These are phyloP conservation scores for Lithocarpus polystachyus DNA, from an alignment of 306 rosid species.

Conservation along the genomic window DNA sequence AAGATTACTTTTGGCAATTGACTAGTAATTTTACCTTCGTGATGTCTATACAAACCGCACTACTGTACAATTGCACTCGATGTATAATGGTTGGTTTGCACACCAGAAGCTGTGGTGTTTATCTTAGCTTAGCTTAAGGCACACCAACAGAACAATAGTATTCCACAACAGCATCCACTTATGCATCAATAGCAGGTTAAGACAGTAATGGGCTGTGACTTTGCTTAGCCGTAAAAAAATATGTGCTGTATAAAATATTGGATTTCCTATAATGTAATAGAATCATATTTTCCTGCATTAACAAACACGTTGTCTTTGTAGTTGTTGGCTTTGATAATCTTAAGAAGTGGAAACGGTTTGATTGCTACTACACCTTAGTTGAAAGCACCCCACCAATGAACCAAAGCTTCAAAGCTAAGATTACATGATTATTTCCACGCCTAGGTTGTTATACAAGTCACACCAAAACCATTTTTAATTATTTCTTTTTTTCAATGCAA, in stretches of 20 bases:
- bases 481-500: background rate
- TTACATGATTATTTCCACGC: constrained; percentile 37
- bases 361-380: constrained; percentile 9
- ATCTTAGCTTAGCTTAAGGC: background rate
- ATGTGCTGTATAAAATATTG: background rate
- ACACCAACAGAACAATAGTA: background rate
- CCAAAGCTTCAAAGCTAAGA: constrained; percentile 57
- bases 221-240: constrained; percentile 12
- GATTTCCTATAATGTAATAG: background rate
- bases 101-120: background rate
- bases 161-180: background rate
- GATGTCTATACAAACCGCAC: background rate
- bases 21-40: too few species aligned
- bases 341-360: constrained; percentile 16
- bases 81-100: background rate
- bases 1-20: too few species aligned
- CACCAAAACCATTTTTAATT: background rate
- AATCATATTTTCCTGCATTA: constrained; percentile 9
- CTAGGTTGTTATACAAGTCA: background rate
- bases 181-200: background rate
- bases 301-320: constrained; percentile 7
- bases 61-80: background rate
- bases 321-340: constrained; percentile 23
- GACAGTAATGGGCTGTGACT: constrained; percentile 16
- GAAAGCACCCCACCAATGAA: constrained; percentile 15